Conservation (phyloP, 495 filamentous ascomycete genomes). For the Aspergillus egyptiacus region DNA sequence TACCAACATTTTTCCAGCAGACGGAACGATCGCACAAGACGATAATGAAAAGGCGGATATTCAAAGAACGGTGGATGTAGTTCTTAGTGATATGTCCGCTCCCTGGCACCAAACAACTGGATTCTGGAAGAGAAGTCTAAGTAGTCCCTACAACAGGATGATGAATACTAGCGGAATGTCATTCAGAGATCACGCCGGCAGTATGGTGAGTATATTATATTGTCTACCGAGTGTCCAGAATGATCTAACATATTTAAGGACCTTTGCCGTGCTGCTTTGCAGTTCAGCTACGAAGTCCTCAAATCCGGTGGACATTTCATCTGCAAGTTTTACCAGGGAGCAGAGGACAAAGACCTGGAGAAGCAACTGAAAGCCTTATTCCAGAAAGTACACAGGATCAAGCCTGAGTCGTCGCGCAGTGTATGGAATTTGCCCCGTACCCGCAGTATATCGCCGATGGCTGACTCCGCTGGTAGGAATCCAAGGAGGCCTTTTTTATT, state of each 20-base stretch:
- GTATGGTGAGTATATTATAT: constrained; percentile 67
- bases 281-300: constrained; percentile 80
- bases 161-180: constrained; percentile 92
- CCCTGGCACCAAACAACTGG: constrained; percentile 80
- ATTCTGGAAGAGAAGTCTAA: constrained; percentile 78
- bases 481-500: constrained; percentile 82
- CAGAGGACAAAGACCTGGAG: constrained; percentile 76
- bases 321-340: constrained; percentile 95
- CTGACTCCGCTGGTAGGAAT: constrained; percentile 59
- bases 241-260: constrained; percentile 46
- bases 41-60: constrained; percentile 1
- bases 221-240: background rate
- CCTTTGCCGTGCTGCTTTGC: constrained; percentile 77
- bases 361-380: constrained; percentile 66
- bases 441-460: no score
- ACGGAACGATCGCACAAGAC: background rate
- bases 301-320: constrained; percentile 78
- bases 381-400: constrained; percentile 70
- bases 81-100: constrained; percentile 97
- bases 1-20: background rate
- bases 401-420: constrained; percentile 81
- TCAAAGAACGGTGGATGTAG: constrained; percentile 74
- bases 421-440: constrained; percentile 58
- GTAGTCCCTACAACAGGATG: constrained; percentile 92
- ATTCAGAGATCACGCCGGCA: constrained; percentile 85